Base-by-base conservation (phyloP, 495 filamentous ascomycete species). In the Extremus antarcticus region DNA sequence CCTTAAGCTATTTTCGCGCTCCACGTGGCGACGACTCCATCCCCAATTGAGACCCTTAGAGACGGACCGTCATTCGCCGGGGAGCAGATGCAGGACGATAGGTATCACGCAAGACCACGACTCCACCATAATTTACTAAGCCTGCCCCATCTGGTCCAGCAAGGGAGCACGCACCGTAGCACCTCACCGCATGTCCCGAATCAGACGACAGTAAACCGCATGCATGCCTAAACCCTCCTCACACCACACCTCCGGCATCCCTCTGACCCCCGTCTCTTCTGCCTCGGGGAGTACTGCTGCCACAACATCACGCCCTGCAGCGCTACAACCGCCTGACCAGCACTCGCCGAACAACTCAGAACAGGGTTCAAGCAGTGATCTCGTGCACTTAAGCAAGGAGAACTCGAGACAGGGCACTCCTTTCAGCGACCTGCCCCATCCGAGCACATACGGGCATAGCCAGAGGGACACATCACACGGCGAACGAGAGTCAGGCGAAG, bases 141-240 rank as follows among this genome's bases (percentile, higher is more conserved):
- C 13, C 29, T 35, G 29, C 29, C 29, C 29, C 29, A 35, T 35
- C 13, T 35, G 7, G 29, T 13, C 13, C 7, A 4, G 29, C 29
- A 35, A 35, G 29, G 29, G 29, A 4, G 7, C 29, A 4, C 7
- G 7, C 29, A 35, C 13, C 29, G 13, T 13, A 35, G 29, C 29
- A 35, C 29, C 29, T 35, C 19, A 45, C 25, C 46, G 13, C 46
- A 48, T 48, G 46, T 39, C 50, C 8, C 50, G 11, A 25, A 20
- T 41, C 47, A n/a, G 7, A 7, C 16, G 15, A 45, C 7, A 45
- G n/a, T 11, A 35, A 47, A 57, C 58, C 61, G 61, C 57, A 41
- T 60, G 61, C 24, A 63, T 63, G 61, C 61, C 57, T 60, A 52
- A 53, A 54, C 50, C 53, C 54, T 21, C 43, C n/a, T 35, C 51